Evolutionary conservation across 2,329 filamentous ascomycete genomes (phyloP), one percentile per base, ranked within the genome.

Genomic region (Colletotrichum phormii): DNA sequence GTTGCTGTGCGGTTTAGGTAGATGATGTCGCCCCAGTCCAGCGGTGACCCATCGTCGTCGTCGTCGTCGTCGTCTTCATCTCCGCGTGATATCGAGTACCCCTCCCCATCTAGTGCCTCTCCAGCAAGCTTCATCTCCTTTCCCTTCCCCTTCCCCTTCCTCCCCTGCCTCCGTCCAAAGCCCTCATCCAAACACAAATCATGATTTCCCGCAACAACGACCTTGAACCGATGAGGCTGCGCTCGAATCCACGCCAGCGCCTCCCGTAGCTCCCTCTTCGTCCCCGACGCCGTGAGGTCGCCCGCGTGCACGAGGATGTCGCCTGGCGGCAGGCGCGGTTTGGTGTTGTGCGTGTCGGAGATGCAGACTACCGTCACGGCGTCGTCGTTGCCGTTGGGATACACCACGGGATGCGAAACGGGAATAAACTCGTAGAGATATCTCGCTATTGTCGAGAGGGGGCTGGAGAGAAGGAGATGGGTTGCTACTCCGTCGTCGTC

Each of bases 221-320:
- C 78, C 75, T 88, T 88, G 77, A 84, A 75, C 6, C 69, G 57
- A 69, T 86, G 85, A 0, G 83, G 78, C 65, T 84, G 83, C 0
- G 75, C 59, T 9, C 76, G 75, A 11, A 88, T 76, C 86, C 86
- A 89, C n/a, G 76, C 66, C 11, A 87, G 72, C 12, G 81, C 75
- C 2, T 79, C 78, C 59, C 83, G 77, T 0, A 87, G 74, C 72
- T 87, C 85, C 5, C 78, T 75, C 24, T 82, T 78, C 0, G 84
- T 82, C n/a, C 84, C 86, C n/a, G 79, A 79, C 63, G 84, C 78
- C 0, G 84, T 86, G n/a, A 88, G 79, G 72, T 88, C 85, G 24
- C 86, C 86, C 0, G 85, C 84, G 71, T 88, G 85, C 62, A 88
- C 79, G 15, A 88, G 80, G 2, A 87, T 76, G 73, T 88, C 85